Evolutionary conservation across 1,139 yeast genomes (phyloP).

Genomic region (Yarrowia galli): DNA sequence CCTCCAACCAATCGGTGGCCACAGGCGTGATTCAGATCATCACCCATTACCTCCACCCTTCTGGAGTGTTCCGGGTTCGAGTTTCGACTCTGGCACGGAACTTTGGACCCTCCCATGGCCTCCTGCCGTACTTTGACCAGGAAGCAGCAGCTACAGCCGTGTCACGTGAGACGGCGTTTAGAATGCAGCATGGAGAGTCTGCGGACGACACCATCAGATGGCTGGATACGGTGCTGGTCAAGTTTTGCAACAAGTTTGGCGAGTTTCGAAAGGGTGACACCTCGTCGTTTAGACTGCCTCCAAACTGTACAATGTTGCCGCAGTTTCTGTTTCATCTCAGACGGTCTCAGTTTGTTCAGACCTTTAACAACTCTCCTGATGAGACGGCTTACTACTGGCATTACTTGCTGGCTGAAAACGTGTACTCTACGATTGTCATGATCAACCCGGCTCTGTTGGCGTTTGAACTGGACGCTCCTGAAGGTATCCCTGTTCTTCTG

Average conservation of each 20-base stretch:
- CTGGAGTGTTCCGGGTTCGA: conserved; percentile 75
- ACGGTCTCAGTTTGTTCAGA: conserved; percentile 95
- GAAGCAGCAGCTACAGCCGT: conserved; percentile 97
- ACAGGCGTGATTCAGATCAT: conserved; percentile 67
- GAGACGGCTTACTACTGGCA: conserved; percentile 98
- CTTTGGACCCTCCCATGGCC: conserved; percentile 60
- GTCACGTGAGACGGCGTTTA: conserved; percentile 92
- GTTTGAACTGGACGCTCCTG: conserved; percentile 78
- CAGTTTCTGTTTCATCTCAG: conserved; percentile 96
- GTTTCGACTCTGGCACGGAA: conserved; percentile 87
- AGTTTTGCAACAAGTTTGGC: conserved; percentile 86
- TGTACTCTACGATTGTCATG: conserved; percentile 93
- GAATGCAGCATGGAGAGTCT: conserved; percentile 65
- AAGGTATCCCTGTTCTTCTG: conserved; percentile 79
- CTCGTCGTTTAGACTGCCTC: conserved; percentile 76
- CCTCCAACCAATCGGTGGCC: conserved; percentile 69
- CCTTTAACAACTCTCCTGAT: conserved; percentile 97
- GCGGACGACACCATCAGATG: conserved; percentile 76
- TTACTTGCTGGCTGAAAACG: conserved; percentile 87
- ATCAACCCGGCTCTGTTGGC: conserved; percentile 95
- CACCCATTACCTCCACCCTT: conserved; percentile 74
- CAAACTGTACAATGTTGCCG: conserved; percentile 85
- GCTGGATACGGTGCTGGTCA: conserved; percentile 84
- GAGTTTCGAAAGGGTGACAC: conserved; percentile 82
- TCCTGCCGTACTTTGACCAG: conserved; percentile 79